Base-by-base conservation (phyloP, 306 rosid species). In the Trifolium subterraneum region DNA sequence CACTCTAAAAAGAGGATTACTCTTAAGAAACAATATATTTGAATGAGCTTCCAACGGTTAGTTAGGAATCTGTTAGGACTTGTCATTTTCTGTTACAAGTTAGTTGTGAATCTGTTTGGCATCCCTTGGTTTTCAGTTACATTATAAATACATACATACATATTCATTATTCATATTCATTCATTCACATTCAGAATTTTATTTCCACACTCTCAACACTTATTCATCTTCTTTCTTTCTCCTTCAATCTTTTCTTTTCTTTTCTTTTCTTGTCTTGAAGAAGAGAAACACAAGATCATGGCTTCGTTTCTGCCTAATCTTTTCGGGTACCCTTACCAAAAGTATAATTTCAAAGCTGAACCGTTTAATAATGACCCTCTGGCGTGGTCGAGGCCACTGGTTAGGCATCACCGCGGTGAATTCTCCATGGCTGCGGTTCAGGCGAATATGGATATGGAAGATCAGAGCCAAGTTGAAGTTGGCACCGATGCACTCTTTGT, bases 341-440 rank as follows among this genome's bases (percentile, higher is more conserved):
- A 6, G 7, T 15, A 15, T 48, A 2, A 1, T 7, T 1, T 50
- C 9, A 50, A 8, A 29, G 33, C 4, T 50, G 23, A 50, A n/a
- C 7, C 10, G 22, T 50, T 51, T 51, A 3, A 51, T 51, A 16
- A 8, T 7, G 58, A 51, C 29, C 69, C 69, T 64, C 15, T 29
- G 3, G 48, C 25, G 9, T 36, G 69, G 47, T 35, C 47, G n/a
- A 18, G 8, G 50, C 6, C 10, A 10, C n/a, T 36, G 27, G 31
- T 3, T 5, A 10, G 18, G 2, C 27, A 64, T 33, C 8, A 4
- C 48, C 1, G 15, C 10, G 69, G 69, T 2, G 50, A 64, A 8
- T 64, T 64, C 9, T 64, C 69, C 50, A 64, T 64, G 50, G 69
- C 69, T 36, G 48, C 48, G 2, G 69, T 64, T 25, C 51, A 22